Evolutionary conservation across 345 rosid species (phyloP).

Genomic region (Eutrema heterophyllum): DNA sequence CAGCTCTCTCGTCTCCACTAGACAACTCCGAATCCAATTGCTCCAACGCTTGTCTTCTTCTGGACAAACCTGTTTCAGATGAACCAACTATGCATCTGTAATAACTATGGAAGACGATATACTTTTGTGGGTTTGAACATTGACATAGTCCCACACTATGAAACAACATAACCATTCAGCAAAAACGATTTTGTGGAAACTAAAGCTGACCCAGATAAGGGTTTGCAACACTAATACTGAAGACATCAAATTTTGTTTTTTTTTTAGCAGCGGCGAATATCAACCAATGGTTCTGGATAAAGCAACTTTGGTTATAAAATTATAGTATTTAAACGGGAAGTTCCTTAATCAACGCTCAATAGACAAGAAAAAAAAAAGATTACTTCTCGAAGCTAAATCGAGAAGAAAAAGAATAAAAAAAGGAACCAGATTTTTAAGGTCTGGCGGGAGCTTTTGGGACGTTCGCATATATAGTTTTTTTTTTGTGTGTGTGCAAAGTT

Average conservation of each 20-base stretch:
- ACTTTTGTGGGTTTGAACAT: conserved; percentile 19
- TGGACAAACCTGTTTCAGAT: conserved; percentile 38
- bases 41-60: conserved; percentile 44
- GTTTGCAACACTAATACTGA: neutral
- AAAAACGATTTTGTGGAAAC: neutral
- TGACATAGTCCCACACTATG: conserved; percentile 22
- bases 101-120: conserved; percentile 15
- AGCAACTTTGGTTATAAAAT: neutral
- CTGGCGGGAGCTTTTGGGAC: neutral
- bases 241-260: neutral
- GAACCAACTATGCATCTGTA: conserved; percentile 34
- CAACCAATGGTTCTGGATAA: conserved; percentile 24
- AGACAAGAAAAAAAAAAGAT: neutral
- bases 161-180: conserved; percentile 46
- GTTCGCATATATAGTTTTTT: neutral
- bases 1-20: conserved; percentile 78
- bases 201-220: neutral
- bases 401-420: no score
- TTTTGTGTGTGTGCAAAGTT: no score
- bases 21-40: conserved; percentile 62
- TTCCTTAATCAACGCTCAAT: neutral
- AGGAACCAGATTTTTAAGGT: neutral
- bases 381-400: neutral
- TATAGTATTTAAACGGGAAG: neutral
- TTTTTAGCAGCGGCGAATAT: neutral